These are phyloP conservation scores for Artemisia argyi DNA, from an alignment of 129 eudicot species.

Conservation along the genomic window DNA sequence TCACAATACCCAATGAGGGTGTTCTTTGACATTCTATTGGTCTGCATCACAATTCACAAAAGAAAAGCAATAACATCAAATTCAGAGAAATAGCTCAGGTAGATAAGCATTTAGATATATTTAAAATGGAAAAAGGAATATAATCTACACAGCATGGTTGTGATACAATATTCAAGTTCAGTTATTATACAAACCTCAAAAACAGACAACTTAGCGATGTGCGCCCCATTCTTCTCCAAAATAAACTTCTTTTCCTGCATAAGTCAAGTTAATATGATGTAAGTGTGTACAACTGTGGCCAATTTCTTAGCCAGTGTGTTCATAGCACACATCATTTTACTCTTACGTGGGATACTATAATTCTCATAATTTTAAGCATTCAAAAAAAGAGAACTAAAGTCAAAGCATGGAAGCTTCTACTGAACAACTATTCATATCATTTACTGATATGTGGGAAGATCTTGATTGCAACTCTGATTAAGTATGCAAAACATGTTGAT, in stretches of 20 bases:
- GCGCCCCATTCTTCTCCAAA: slow-evolving; percentile 86
- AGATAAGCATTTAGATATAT: slow-evolving; percentile 2
- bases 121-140: too few species aligned
- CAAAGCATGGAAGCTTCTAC: background rate
- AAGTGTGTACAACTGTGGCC: slow-evolving; percentile 13
- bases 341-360: background rate
- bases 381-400: background rate
- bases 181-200: slow-evolving; percentile 65
- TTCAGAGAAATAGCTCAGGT: background rate
- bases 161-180: too few species aligned
- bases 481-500: background rate
- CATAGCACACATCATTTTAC: background rate
- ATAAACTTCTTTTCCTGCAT: slow-evolving; percentile 85
- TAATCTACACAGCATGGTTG: too few species aligned
- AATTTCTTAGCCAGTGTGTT: too few species aligned
- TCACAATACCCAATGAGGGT: slow-evolving; percentile 86
- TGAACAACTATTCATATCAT: background rate
- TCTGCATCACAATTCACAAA: slow-evolving; percentile 47
- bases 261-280: slow-evolving; percentile 15
- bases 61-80: slow-evolving; percentile 1
- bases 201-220: slow-evolving; percentile 71
- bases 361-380: background rate
- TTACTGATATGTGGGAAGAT: background rate
- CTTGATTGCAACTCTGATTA: background rate
- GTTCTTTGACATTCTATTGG: slow-evolving; percentile 75